Evolutionary conservation across 2,329 filamentous ascomycete species (phyloP).

Genomic region (Colletotrichum sp.): DNA sequence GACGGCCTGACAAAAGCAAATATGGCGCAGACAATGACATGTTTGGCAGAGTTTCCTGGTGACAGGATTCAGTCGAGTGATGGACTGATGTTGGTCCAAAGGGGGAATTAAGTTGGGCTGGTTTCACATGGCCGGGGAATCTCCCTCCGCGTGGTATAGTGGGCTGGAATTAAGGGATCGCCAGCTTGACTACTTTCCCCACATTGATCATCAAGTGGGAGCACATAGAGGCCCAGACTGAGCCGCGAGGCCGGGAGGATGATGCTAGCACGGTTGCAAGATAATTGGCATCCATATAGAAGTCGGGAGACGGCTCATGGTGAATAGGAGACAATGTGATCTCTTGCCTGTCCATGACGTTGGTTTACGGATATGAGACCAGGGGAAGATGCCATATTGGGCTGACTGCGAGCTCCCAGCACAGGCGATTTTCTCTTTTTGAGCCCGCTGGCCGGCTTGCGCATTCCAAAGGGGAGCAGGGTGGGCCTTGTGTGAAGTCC

Average conservation of each 20-base stretch:
- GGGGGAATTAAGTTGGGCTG: not conserved
- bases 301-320: not conserved
- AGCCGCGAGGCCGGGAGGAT: not conserved
- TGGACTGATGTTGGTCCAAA: slow-evolving; percentile 2
- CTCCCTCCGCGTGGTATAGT: slow-evolving; percentile 15
- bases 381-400: not conserved
- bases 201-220: slow-evolving; percentile 4
- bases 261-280: not conserved
- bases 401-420: not conserved
- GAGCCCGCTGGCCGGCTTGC: not conserved
- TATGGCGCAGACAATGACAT: not conserved
- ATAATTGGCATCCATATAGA: not conserved
- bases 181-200: not conserved
- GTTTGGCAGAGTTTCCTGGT: not conserved
- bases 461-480: not conserved
- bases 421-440: not conserved
- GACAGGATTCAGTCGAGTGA: not conserved
- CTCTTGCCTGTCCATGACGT: not conserved
- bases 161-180: slow-evolving; percentile 5
- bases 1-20: not conserved
- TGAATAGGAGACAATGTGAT: not conserved
- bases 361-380: not conserved
- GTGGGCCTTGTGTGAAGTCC: not conserved
- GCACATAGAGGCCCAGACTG: not conserved
- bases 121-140: slow-evolving; percentile 11